These are phyloP conservation scores for Citeromyces matritensis DNA, from an alignment of 805 yeast species.

Conservation along the genomic window DNA sequence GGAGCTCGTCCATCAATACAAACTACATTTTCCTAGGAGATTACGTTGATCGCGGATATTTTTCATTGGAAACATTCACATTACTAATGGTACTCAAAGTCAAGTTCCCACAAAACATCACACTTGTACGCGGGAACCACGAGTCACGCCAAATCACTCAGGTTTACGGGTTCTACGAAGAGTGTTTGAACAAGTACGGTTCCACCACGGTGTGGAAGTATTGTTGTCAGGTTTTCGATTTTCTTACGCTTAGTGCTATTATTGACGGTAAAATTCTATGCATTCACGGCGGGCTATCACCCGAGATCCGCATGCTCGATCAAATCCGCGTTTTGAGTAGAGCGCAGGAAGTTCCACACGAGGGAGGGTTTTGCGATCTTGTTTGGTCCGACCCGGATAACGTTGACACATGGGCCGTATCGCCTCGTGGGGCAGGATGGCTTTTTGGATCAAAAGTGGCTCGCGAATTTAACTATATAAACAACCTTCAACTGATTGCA, in stretches of 20 bases:
- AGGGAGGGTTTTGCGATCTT: slow-evolving; percentile 95
- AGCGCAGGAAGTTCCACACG: slow-evolving; percentile 98
- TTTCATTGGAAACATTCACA: slow-evolving; percentile 87
- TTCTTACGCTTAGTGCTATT: slow-evolving; percentile 86
- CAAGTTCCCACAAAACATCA: slow-evolving; percentile 49
- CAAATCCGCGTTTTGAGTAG: slow-evolving; percentile 88
- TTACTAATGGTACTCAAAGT: slow-evolving; percentile 87
- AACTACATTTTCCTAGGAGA: slow-evolving; percentile 87
- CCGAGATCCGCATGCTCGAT: slow-evolving; percentile 94
- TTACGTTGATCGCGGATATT: slow-evolving; percentile 96
- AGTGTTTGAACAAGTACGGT: slow-evolving; percentile 85
- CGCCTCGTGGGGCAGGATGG: slow-evolving; percentile 99
- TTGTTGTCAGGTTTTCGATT: slow-evolving; percentile 93
- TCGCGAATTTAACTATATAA: slow-evolving; percentile 90
- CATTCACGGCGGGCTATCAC: slow-evolving; percentile 95
- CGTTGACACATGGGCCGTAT: slow-evolving; percentile 95
- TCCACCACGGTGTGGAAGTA: slow-evolving; percentile 92
- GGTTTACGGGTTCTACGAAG: slow-evolving; percentile 96
- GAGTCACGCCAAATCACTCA: slow-evolving; percentile 97
- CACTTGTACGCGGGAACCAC: slow-evolving; percentile 94
- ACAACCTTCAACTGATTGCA: slow-evolving; percentile 77
- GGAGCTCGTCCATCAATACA: slow-evolving; percentile 18
- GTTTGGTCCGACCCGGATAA: slow-evolving; percentile 98
- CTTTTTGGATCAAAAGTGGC: slow-evolving; percentile 89
- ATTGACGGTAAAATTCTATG: slow-evolving; percentile 90